Evolutionary conservation across 2,329 filamentous ascomycete genomes (phyloP), one percentile per base, ranked within the genome.

Genomic region (Purpureocillium takamizusanense): DNA sequence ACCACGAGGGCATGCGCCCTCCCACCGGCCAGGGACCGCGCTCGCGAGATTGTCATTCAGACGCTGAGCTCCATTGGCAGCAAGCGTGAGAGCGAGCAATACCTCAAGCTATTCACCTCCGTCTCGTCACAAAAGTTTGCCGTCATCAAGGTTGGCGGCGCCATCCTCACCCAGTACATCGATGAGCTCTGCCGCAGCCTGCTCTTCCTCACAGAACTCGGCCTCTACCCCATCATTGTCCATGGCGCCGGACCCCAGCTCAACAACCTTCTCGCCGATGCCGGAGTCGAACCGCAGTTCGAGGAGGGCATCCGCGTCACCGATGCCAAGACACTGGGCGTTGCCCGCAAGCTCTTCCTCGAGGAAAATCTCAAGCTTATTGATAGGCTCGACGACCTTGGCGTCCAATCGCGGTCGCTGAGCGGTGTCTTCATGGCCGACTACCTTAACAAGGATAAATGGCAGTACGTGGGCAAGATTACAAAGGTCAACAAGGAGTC

Each of bases 91-190:
- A 87, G 94, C 46, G 86, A 95, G 70, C 90, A 97, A 65, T 97
- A 97, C 64, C 81, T 97, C 42, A 92, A 89, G 49, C 88, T 97
- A 61, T 98, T 98, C 72, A 92, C 84, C 51, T 95, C 89, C 27
- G 89, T 95, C 45, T 92, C 88, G 33, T 94, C 88, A 28, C 89
- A 97, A 68, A 88, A 94, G 58, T 98, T 97, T 62, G 90, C 89
- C 49, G 90, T 98, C 35, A 94, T 98, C 65, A 98, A 98, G 71
- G 90, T 97, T 40, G 92, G 90, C 45, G 92, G 90, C 45, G 92
- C 90, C 46, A 95, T 97, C 54, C 76, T 98, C 54, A 94, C 87
- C 43, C 89, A 97, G 59, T 84, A 95, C 63, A 74, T 97, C 40
- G 85, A 95, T 60, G 88, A 89, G 54, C 78, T 98, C 40, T 94